Percentiles rank a stretch among this genome's conserved stretches.
phyloP scores from a whole-genome alignment of 352 stramenopile species.

The Pythium sukuiense region DNA sequence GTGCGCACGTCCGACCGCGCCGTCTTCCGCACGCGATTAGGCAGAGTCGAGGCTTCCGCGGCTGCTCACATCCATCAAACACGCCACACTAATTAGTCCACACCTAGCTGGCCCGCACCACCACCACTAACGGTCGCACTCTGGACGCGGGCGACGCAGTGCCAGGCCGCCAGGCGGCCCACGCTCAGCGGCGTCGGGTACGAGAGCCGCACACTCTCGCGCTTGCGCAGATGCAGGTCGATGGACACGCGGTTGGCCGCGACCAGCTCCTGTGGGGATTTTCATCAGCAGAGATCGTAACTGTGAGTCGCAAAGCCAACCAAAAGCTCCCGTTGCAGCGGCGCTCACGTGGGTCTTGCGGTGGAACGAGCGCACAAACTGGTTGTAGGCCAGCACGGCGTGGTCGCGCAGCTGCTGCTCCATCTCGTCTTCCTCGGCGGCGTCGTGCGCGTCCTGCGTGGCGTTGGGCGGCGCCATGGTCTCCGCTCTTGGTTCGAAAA shows the following conservation, averaged over 20 bases:
- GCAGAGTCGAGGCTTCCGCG: conserved; percentile 37
- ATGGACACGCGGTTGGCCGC: conserved; percentile 60
- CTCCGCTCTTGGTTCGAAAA: conserved; percentile 9
- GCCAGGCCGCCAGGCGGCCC: conserved; percentile 38
- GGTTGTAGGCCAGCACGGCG: conserved; percentile 60
- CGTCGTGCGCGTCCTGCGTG: conserved; percentile 5
- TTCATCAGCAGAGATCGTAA: neutral
- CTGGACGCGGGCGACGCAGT: conserved; percentile 41
- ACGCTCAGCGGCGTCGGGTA: conserved; percentile 32
- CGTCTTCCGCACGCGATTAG: conserved; percentile 29
- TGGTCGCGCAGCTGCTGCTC: conserved; percentile 76
- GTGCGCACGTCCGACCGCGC: conserved; percentile 21
- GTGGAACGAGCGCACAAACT: conserved; percentile 63
- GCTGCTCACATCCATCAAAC: conserved; percentile 28
- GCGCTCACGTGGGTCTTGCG: conserved; percentile 52
- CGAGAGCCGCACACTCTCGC: conserved; percentile 24
- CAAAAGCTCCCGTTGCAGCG: neutral
- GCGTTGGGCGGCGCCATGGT: conserved; percentile 3
- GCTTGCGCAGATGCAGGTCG: conserved; percentile 33
- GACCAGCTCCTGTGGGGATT: conserved; percentile 43
- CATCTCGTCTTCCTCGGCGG: conserved; percentile 45
- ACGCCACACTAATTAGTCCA: neutral
- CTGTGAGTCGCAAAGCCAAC: no score
- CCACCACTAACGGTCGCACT: conserved; percentile 33
- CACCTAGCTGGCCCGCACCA: no score